These are phyloP conservation scores for Geotrichum aggregatum DNA, from an alignment of 1,139 yeast species.

Conservation along the genomic window DNA sequence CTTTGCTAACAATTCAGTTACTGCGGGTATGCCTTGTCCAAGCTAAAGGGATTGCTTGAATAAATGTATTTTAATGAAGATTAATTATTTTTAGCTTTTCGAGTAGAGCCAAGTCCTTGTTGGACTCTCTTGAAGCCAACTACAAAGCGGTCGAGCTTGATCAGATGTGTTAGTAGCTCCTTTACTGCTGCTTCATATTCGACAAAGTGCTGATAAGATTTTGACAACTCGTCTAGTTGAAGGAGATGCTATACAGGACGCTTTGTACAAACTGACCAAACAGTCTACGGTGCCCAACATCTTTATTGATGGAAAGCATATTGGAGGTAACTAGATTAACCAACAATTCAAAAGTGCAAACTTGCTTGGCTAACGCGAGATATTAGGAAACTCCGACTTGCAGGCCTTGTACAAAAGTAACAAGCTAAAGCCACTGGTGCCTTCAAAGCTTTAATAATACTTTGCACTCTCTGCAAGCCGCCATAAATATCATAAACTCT, in stretches of 20 bases:
- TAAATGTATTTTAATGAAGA: no score
- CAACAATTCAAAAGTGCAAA: neutral
- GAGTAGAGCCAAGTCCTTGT: conserved; percentile 16
- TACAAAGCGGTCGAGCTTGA: conserved; percentile 20
- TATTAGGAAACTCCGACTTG: conserved; percentile 51
- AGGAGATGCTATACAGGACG: conserved; percentile 73
- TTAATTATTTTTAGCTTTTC: conserved; percentile 14
- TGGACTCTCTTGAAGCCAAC: conserved; percentile 9
- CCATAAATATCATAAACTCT: no score
- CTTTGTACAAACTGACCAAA: conserved; percentile 70
- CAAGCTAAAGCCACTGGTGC: conserved; percentile 31
- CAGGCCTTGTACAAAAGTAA: conserved; percentile 52
- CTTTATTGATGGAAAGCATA: conserved; percentile 82
- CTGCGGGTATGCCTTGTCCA: conserved; percentile 12
- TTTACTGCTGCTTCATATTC: no score
- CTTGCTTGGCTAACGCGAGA: neutral
- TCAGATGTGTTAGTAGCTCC: conserved; percentile 12
- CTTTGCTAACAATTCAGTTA: conserved; percentile 11
- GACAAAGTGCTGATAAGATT: neutral
- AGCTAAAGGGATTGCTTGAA: no score
- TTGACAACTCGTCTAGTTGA: conserved; percentile 36
- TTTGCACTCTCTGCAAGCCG: no score
- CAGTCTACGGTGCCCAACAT: conserved; percentile 93
- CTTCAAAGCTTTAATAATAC: neutral
- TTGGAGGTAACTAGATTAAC: conserved; percentile 87